These are phyloP conservation scores for Daedaleopsis nitida DNA, from an alignment of 768 basidiomycete genomes.

Conservation along the genomic window DNA sequence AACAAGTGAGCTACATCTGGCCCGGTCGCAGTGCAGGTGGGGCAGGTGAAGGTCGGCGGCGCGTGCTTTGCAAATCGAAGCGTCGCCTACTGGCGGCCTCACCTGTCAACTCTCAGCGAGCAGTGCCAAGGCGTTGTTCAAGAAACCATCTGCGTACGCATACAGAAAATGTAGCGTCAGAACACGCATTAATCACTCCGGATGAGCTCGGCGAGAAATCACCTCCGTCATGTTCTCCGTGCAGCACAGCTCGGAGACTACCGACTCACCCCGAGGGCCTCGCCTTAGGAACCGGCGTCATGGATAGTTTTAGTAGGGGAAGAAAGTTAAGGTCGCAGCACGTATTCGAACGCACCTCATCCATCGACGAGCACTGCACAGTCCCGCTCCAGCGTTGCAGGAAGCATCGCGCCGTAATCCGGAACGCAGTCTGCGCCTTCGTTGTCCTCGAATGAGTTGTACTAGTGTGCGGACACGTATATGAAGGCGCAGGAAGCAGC, in stretches of 20 bases:
- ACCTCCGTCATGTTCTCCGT: too few species aligned
- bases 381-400: slow-evolving; percentile 51
- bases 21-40: too few species aligned
- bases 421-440: slow-evolving; percentile 84
- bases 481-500: too few species aligned
- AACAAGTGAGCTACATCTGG: too few species aligned
- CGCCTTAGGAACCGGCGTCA: neutral
- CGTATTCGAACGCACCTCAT: neutral
- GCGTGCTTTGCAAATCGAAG: too few species aligned
- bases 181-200: neutral
- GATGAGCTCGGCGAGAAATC: too few species aligned
- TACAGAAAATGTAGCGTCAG: neutral
- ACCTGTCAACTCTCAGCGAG: neutral
- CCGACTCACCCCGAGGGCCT: neutral
- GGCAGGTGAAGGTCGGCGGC: too few species aligned
- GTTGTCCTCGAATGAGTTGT: slow-evolving; percentile 72
- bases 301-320: too few species aligned
- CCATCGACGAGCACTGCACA: slow-evolving; percentile 44
- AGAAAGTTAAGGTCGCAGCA: too few species aligned
- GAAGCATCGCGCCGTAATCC: slow-evolving; percentile 51
- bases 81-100: too few species aligned
- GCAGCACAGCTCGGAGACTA: too few species aligned
- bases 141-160: neutral
- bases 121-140: neutral
- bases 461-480: too few species aligned